These are phyloP conservation scores for Metarhizium sp. DNA, from an alignment of 2,329 filamentous ascomycete genomes.

Conservation along the genomic window DNA sequence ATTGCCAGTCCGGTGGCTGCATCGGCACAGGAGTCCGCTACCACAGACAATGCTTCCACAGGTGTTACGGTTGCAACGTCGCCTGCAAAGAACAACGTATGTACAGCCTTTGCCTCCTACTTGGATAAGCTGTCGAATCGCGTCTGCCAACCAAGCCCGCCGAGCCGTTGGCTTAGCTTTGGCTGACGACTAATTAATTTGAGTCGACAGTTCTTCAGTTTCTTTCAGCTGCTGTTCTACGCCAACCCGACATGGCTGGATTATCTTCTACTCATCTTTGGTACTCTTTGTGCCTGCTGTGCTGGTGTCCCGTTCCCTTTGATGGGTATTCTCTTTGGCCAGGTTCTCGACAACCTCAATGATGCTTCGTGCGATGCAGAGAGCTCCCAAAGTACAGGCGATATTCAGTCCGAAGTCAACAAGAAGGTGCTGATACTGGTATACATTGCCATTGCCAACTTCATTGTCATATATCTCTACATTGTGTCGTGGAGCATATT, in stretches of 20 bases:
- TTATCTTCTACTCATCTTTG: constrained; percentile 30
- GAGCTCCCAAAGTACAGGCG: constrained; percentile 12
- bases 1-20: not conserved
- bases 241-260: constrained; percentile 35
- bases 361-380: constrained; percentile 38
- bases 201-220: constrained; percentile 13
- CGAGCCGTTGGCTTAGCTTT: not conserved
- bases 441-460: constrained; percentile 54
- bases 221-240: constrained; percentile 35
- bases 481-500: constrained; percentile 55
- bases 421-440: constrained; percentile 51
- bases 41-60: not conserved
- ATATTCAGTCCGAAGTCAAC: constrained; percentile 37
- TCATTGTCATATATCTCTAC: constrained; percentile 55
- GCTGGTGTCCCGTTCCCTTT: constrained; percentile 56
- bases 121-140: not conserved
- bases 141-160: not conserved
- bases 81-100: not conserved
- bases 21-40: not conserved
- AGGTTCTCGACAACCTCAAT: constrained; percentile 54
- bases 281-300: constrained; percentile 37
- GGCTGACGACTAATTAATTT: not conserved
- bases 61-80: not conserved
- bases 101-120: not conserved
- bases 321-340: constrained; percentile 54